Evolutionary conservation across 495 filamentous ascomycete genomes (phyloP), one percentile per base, ranked within the genome.

Genomic region (Podospora australis): DNA sequence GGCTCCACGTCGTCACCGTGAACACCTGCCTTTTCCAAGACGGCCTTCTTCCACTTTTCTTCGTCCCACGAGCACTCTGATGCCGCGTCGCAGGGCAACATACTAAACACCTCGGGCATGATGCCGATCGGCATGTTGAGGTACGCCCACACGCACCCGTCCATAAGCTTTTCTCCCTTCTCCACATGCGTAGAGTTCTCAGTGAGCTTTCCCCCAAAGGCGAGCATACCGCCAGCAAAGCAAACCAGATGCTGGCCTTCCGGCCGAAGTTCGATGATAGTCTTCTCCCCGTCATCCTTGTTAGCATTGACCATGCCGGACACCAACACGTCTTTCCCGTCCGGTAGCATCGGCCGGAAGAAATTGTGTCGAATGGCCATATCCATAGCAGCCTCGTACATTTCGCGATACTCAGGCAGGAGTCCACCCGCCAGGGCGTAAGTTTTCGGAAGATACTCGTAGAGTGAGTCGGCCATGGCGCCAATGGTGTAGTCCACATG

Each of bases 71-170:
- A 60, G 60, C 89, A 94, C 23, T 74, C 57, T 11, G 70, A 58
- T 8, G 57, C 55, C 34, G 79, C 72, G 14, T 77, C 65, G 60
- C 89, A 95, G 1, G 77, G 69, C 10, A 86, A 54, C 17, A 81
- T 61, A 13, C 62, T 46, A 62, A 88, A 88, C 7, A 59, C 59
- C 60, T 95, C 89, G 2, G 89, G 89, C 87, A 90, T 90, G 60
- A 95, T 86, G 10, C 88, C 90, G 0, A 78, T 78, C 6, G 78
- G 72, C 23, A 82, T 83, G 7, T 78, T 70, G 38, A 83, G 73
- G 66, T 95, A 95, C 1, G 85, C 78, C 88, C 86, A 95, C 13
- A 91, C 75, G 60, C 89, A 95, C 26, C 87, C 89, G 50, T 91
- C 83, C 1, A 83, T 86, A 20, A 94, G 67, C 61, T 87, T 85